Conservation (phyloP, 768 basidiomycete species). For the Collybia mongolica region DNA sequence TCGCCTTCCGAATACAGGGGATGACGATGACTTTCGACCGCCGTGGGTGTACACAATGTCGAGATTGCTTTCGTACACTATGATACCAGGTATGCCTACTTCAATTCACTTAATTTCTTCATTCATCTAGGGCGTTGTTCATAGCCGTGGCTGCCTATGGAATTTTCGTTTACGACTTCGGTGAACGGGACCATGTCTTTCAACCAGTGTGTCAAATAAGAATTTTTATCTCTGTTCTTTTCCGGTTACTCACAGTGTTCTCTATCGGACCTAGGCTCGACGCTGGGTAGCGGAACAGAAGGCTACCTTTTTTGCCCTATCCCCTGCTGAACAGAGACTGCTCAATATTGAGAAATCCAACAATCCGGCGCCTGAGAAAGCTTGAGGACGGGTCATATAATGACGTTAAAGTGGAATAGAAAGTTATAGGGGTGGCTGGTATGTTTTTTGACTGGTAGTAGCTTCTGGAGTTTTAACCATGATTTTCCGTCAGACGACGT, state of each 20-base stretch:
- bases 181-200: conserved; percentile 71
- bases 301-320: conserved; percentile 54
- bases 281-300: conserved; percentile 54
- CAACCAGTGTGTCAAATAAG: conserved; percentile 55
- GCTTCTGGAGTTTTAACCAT: too few species aligned
- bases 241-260: neutral
- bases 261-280: conserved; percentile 38
- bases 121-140: neutral
- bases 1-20: conserved; percentile 9
- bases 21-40: conserved; percentile 50
- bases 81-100: conserved; percentile 51
- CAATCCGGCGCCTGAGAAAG: neutral
- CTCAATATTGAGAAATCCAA: conserved; percentile 10
- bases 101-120: neutral
- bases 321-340: conserved; percentile 54
- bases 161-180: conserved; percentile 65
- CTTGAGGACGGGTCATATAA: neutral
- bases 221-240: neutral
- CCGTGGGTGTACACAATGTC: conserved; percentile 59
- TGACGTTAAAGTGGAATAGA: too few species aligned
- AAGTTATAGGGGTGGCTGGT: too few species aligned
- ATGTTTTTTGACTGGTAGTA: too few species aligned
- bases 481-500: too few species aligned
- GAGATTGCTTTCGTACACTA: conserved; percentile 47
- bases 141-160: conserved; percentile 57